Conservation (phyloP, 1,284 basidiomycete genomes). For the Sporisorium exsertum region DNA sequence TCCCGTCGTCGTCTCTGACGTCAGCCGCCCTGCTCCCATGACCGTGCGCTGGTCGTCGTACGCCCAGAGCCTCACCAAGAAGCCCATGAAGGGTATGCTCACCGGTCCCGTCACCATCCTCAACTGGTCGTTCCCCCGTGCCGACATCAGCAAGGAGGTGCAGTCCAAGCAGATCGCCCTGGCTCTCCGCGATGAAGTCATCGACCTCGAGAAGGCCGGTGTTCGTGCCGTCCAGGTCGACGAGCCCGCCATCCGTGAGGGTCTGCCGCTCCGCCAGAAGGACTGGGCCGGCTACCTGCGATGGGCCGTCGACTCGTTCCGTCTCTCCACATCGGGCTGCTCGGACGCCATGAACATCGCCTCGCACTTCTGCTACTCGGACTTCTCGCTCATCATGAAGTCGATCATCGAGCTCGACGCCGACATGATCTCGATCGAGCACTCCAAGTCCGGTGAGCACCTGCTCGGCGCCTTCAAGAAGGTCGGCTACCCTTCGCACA, state of each 20-base stretch:
- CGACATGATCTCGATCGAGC: slow-evolving; percentile 99
- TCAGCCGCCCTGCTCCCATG: slow-evolving; percentile 92
- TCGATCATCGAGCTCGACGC: slow-evolving; percentile 97
- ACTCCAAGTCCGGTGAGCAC: slow-evolving; percentile 75
- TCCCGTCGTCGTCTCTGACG: slow-evolving; percentile 97
- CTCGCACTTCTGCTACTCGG: slow-evolving; percentile 70
- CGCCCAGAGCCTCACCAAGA: slow-evolving; percentile 91
- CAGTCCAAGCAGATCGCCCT: slow-evolving; percentile 99
- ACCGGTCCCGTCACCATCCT: slow-evolving; percentile 85
- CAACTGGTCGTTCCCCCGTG: slow-evolving; percentile 99
- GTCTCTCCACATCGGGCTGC: slow-evolving; percentile 65
- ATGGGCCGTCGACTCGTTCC: slow-evolving; percentile 69
- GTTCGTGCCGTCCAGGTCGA: slow-evolving; percentile 99
- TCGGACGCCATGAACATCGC: slow-evolving; percentile 67
- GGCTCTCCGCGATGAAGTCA: slow-evolving; percentile 96
- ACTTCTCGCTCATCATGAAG: slow-evolving; percentile 96
- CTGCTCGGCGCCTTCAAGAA: slow-evolving; percentile 94
- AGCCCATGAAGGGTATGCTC: slow-evolving; percentile 98
- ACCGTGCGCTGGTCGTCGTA: slow-evolving; percentile 97
- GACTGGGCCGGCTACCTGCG: slow-evolving; percentile 67
- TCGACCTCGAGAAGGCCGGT: slow-evolving; percentile 96
- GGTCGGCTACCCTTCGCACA: slow-evolving; percentile 96
- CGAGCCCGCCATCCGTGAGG: slow-evolving; percentile 99
- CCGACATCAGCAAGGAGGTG: slow-evolving; percentile 93
- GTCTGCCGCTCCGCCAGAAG: slow-evolving; percentile 71